These are phyloP conservation scores for Corniculantispora saksenae DNA, from an alignment of 2,329 filamentous ascomycete genomes.

Conservation along the genomic window DNA sequence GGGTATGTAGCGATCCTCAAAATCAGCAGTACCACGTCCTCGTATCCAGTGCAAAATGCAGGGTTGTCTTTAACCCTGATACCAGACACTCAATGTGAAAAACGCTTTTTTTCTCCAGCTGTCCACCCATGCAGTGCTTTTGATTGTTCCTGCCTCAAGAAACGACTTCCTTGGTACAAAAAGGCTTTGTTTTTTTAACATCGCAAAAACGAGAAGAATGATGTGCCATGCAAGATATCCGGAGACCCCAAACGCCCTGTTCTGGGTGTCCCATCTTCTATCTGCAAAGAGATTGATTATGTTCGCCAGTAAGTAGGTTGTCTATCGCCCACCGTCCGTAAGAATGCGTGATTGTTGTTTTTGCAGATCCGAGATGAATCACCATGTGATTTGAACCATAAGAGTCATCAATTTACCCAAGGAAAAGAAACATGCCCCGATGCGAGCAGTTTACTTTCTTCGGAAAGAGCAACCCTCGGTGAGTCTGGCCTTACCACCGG, in stretches of 20 bases:
- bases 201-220: slow-evolving; percentile 49
- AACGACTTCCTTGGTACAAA: slow-evolving; percentile 48
- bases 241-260: slow-evolving; percentile 72
- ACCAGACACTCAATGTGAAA: slow-evolving; percentile 55
- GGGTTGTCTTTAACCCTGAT: slow-evolving; percentile 36
- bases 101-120: slow-evolving; percentile 58
- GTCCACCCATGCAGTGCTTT: slow-evolving; percentile 57
- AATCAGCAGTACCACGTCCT: slow-evolving; percentile 63
- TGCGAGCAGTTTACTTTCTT: slow-evolving; percentile 81
- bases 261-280: slow-evolving; percentile 70
- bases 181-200: slow-evolving; percentile 30
- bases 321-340: slow-evolving; percentile 52
- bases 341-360: slow-evolving; percentile 40
- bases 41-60: slow-evolving; percentile 38
- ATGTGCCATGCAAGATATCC: slow-evolving; percentile 77
- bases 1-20: slow-evolving; percentile 65
- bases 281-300: slow-evolving; percentile 57
- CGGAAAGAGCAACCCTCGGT: slow-evolving; percentile 99
- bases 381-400: slow-evolving; percentile 50
- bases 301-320: slow-evolving; percentile 45
- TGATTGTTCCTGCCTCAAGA: slow-evolving; percentile 40
- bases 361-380: slow-evolving; percentile 62
- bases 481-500: slow-evolving; percentile 97
- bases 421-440: slow-evolving; percentile 48
- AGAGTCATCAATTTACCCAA: slow-evolving; percentile 50